phyloP scores from a whole-genome alignment of 345 rosid genomes.

The Moricandia moricandioides region DNA sequence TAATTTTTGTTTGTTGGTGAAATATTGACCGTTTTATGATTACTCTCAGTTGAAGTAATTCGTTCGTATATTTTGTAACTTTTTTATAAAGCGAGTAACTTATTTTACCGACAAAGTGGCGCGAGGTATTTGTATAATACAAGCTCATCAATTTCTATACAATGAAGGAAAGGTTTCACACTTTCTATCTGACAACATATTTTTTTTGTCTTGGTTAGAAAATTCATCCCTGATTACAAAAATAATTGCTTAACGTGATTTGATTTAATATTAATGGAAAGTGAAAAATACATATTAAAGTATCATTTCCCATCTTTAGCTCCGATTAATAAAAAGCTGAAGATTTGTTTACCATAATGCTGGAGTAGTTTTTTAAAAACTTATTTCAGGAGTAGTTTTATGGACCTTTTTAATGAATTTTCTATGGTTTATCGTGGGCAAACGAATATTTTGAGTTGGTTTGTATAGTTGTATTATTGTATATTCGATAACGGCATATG shows the following conservation, averaged over 20 bases:
- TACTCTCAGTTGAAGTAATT: neutral
- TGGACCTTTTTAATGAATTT: too few species aligned
- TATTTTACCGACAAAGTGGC: conserved; percentile 23
- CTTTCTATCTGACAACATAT: conserved; percentile 33
- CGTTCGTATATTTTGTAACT: neutral
- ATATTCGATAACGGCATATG: neutral
- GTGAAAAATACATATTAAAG: neutral
- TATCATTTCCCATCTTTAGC: neutral
- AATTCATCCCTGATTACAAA: conserved; percentile 19
- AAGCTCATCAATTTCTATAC: neutral
- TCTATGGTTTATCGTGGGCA: neutral
- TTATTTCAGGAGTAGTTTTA: neutral
- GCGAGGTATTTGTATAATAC: conserved; percentile 4
- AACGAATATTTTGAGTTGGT: neutral
- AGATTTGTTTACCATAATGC: neutral
- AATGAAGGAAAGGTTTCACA: conserved; percentile 30
- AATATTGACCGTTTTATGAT: conserved; percentile 29
- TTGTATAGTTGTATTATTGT: neutral
- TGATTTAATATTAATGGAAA: neutral
- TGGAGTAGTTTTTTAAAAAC: neutral
- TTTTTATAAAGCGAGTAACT: conserved; percentile 19
- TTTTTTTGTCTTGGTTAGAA: neutral
- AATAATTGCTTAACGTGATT: neutral
- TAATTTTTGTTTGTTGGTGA: neutral
- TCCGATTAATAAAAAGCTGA: neutral